Conservation (phyloP, 306 rosid genomes). For the Herpetospermum pedunculosum region DNA sequence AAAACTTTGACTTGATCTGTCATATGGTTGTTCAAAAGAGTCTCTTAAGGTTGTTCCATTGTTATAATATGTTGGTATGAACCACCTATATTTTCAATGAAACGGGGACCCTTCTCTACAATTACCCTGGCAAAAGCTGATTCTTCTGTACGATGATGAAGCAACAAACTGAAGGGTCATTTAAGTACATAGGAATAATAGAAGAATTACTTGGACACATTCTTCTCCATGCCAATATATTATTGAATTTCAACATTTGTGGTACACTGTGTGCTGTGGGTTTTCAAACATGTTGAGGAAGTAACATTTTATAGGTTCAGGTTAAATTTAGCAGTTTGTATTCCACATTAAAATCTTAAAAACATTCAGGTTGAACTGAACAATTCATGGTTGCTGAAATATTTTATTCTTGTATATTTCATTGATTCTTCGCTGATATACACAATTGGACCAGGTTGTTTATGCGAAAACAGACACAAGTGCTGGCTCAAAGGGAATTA, state of each 20-base stretch:
- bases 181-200: not conserved
- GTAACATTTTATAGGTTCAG: not conserved
- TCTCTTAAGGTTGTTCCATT: not conserved
- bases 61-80: not conserved
- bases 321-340: not conserved
- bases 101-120: not conserved
- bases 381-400: not conserved
- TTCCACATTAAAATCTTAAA: not conserved
- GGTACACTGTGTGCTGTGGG: not conserved
- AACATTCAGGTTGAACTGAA: not conserved
- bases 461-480: constrained; percentile 77
- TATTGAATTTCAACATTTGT: not conserved
- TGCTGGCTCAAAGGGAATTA: constrained; percentile 89
- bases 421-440: constrained; percentile 14
- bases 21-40: not conserved
- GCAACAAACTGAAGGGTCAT: not conserved
- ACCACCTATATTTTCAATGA: not conserved
- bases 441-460: constrained; percentile 60
- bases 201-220: not conserved
- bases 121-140: not conserved
- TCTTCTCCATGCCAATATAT: not conserved
- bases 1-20: not conserved
- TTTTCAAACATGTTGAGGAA: not conserved
- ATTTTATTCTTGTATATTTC: not conserved
- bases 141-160: not conserved